phyloP scores from a whole-genome alignment of 202 grass and related monocot genomes.

The Musa balbisiana region DNA sequence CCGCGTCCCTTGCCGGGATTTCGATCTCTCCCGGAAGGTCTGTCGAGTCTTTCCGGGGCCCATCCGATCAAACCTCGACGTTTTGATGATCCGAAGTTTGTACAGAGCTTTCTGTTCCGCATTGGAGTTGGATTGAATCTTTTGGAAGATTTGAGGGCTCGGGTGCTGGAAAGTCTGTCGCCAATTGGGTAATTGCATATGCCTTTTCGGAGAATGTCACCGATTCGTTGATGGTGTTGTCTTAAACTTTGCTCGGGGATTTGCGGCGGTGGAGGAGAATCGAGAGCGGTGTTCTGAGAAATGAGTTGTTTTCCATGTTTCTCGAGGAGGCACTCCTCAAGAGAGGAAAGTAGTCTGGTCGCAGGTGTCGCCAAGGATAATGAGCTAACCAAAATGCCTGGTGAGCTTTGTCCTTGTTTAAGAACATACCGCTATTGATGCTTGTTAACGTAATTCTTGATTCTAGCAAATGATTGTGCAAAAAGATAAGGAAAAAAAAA shows the following conservation, averaged over 20 bases:
- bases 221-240: neutral
- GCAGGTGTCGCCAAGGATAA: neutral
- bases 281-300: neutral
- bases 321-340: conserved; percentile 22
- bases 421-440: conserved; percentile 17
- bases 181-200: neutral
- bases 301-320: conserved; percentile 94
- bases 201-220: neutral
- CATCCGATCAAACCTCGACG: neutral
- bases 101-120: neutral
- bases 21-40: neutral
- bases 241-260: neutral
- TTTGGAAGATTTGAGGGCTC: neutral
- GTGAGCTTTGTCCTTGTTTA: conserved; percentile 13
- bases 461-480: neutral
- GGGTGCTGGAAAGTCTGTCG: neutral
- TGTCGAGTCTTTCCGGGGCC: neutral
- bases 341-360: neutral
- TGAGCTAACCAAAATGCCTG: neutral
- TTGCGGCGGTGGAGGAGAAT: neutral
- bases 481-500: neutral
- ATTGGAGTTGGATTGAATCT: neutral
- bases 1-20: neutral
- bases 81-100: neutral
- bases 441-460: neutral